Percentiles rank a stretch among this genome's conserved stretches.
Conservation (phyloP, 768 basidiomycete genomes). For the Xerocomus potaroensis region DNA sequence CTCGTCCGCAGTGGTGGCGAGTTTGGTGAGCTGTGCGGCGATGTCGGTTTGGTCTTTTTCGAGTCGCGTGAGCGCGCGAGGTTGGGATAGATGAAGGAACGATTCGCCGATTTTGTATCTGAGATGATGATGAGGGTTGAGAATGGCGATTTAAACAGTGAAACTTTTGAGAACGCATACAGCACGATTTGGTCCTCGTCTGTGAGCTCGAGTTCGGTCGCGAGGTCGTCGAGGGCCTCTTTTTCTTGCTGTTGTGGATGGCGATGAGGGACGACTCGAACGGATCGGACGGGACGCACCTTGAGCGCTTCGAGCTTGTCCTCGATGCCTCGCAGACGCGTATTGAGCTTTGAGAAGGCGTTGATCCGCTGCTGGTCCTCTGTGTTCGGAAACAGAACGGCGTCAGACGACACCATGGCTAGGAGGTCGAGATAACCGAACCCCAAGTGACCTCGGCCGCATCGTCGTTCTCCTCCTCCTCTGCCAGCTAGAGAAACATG, state of each 20-base stretch:
- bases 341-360: slow-evolving; percentile 87
- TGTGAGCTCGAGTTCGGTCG: slow-evolving; percentile 82
- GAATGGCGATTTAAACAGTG: slow-evolving; percentile 49
- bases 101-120: slow-evolving; percentile 91
- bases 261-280: background rate
- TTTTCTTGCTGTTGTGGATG: slow-evolving; percentile 71
- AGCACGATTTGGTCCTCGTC: slow-evolving; percentile 80
- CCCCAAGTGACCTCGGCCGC: slow-evolving; percentile 83
- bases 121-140: slow-evolving; percentile 44
- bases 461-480: slow-evolving; percentile 74
- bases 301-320: slow-evolving; percentile 70
- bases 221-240: slow-evolving; percentile 87
- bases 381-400: too few relatives aligned
- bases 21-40: slow-evolving; percentile 47
- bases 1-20: slow-evolving; percentile 52
- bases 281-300: slow-evolving; percentile 39
- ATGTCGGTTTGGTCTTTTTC: slow-evolving; percentile 64
- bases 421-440: slow-evolving; percentile 29
- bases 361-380: slow-evolving; percentile 91
- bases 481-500: slow-evolving; percentile 49
- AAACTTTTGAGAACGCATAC: slow-evolving; percentile 38
- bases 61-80: slow-evolving; percentile 65
- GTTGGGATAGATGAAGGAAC: slow-evolving; percentile 74
- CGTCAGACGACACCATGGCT: too few relatives aligned
- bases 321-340: slow-evolving; percentile 65